These are phyloP conservation scores for Cercospora brassicicola DNA, from an alignment of 2,329 filamentous ascomycete genomes.

Conservation along the genomic window DNA sequence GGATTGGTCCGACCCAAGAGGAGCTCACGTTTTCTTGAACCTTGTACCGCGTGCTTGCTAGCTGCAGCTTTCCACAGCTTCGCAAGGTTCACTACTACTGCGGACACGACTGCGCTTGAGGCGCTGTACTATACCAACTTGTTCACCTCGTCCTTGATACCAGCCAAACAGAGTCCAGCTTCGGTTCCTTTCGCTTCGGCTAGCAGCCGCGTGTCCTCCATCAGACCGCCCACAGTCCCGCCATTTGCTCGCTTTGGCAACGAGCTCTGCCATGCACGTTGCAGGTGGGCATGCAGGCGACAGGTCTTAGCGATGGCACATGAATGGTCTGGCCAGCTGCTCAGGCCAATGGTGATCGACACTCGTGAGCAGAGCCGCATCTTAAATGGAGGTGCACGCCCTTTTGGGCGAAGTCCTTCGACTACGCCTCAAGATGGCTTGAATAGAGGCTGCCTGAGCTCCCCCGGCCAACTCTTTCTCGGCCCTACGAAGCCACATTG, in stretches of 20 bases:
- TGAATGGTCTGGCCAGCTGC: neutral
- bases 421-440: slow-evolving; percentile 21
- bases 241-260: slow-evolving; percentile 3
- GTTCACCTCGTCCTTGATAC: neutral
- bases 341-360: slow-evolving; percentile 18
- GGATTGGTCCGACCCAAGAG: slow-evolving; percentile 9
- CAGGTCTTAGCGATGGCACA: slow-evolving; percentile 18
- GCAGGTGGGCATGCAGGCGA: neutral
- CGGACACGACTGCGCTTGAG: slow-evolving; percentile 24
- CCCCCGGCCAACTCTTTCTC: neutral
- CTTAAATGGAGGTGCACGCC: slow-evolving; percentile 19
- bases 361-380: slow-evolving; percentile 23
- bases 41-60: slow-evolving; percentile 10
- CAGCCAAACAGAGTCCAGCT: neutral
- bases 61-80: slow-evolving; percentile 17
- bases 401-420: neutral
- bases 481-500: slow-evolving; percentile 16
- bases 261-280: slow-evolving; percentile 3
- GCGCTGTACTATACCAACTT: slow-evolving; percentile 27
- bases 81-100: slow-evolving; percentile 19
- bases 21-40: slow-evolving; percentile 5
- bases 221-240: slow-evolving; percentile 6
- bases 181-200: slow-evolving; percentile 8
- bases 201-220: neutral
- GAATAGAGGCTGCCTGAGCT: slow-evolving; percentile 20